These are phyloP conservation scores for Polygonum aviculare DNA, from an alignment of 148 eudicot species.

Conservation along the genomic window DNA sequence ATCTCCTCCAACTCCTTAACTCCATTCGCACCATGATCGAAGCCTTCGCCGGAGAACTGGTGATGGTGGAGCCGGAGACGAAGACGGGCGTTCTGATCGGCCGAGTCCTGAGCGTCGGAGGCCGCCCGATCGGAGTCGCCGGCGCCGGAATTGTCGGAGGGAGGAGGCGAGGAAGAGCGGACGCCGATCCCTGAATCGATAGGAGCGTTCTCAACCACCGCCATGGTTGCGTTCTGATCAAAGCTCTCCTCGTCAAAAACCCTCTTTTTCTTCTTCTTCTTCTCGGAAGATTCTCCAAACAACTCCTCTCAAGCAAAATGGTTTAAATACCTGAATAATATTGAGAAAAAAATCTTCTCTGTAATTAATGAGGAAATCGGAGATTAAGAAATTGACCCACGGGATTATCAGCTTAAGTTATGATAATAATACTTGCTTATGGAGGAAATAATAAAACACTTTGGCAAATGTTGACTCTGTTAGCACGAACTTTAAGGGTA, in stretches of 20 bases:
- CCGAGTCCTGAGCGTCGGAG: not conserved
- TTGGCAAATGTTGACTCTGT: no score
- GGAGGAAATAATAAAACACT: no score
- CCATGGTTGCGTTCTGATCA: slow-evolving; percentile 11
- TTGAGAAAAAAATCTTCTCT: not conserved
- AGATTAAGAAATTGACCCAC: no score
- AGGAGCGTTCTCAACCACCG: slow-evolving; percentile 8
- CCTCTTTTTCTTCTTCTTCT: not conserved
- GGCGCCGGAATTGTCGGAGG: not conserved
- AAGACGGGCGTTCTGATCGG: not conserved
- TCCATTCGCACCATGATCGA: not conserved
- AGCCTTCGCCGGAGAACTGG: not conserved
- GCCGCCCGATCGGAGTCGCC: slow-evolving; percentile 7
- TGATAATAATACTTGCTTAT: no score
- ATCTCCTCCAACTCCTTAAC: slow-evolving; percentile 12
- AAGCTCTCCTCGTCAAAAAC: not conserved
- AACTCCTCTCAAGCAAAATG: slow-evolving; percentile 1
- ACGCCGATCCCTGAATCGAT: slow-evolving; percentile 8
- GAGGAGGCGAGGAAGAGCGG: not conserved
- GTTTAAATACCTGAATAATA: not conserved
- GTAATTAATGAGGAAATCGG: not conserved
- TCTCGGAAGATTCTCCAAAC: not conserved
- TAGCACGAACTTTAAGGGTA: no score
- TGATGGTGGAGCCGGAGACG: not conserved
- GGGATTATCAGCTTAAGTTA: no score